Evolutionary conservation across 306 rosid genomes (phyloP).

Genomic region (Prinsepia uniflora): DNA sequence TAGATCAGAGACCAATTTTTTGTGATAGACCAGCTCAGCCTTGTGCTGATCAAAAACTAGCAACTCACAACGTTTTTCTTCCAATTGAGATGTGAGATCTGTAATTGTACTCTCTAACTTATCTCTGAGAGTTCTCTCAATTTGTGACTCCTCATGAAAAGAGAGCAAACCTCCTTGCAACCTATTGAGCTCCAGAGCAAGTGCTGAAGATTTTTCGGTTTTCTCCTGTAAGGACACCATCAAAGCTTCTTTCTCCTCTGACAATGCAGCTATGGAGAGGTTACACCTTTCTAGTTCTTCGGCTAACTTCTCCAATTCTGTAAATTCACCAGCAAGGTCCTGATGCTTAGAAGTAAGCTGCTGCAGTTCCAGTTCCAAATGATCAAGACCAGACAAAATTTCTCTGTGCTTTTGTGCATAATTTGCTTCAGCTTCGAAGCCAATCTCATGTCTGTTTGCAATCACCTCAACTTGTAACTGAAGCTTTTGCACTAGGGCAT

Average conservation of each 20-base stretch:
- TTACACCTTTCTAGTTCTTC: constrained; percentile 59
- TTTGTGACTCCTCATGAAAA: constrained; percentile 43
- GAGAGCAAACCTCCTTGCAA: constrained; percentile 45
- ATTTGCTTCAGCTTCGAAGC: constrained; percentile 58
- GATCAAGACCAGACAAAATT: constrained; percentile 53
- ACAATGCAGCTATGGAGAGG: constrained; percentile 37
- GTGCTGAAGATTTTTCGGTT: constrained; percentile 53
- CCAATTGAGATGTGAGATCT: constrained; percentile 57
- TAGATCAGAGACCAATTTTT: constrained; percentile 46
- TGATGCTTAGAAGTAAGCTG: constrained; percentile 57
- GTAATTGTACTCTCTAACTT: constrained; percentile 46
- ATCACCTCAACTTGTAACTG: constrained; percentile 60
- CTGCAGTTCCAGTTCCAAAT: constrained; percentile 63
- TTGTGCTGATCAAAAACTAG: constrained; percentile 52
- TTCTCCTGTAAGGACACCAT: constrained; percentile 46
- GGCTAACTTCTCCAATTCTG: constrained; percentile 37
- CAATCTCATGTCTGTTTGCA: constrained; percentile 43
- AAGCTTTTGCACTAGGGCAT: constrained; percentile 56
- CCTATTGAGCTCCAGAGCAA: constrained; percentile 44
- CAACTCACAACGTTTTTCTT: constrained; percentile 53
- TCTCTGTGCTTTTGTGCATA: constrained; percentile 52
- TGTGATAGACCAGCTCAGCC: constrained; percentile 58
- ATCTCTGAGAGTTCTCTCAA: constrained; percentile 49
- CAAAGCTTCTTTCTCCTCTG: constrained; percentile 58
- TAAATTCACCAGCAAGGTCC: constrained; percentile 58